These are phyloP conservation scores for Penicillium dipodomyicola DNA, from an alignment of 495 filamentous ascomycete species.

Conservation along the genomic window DNA sequence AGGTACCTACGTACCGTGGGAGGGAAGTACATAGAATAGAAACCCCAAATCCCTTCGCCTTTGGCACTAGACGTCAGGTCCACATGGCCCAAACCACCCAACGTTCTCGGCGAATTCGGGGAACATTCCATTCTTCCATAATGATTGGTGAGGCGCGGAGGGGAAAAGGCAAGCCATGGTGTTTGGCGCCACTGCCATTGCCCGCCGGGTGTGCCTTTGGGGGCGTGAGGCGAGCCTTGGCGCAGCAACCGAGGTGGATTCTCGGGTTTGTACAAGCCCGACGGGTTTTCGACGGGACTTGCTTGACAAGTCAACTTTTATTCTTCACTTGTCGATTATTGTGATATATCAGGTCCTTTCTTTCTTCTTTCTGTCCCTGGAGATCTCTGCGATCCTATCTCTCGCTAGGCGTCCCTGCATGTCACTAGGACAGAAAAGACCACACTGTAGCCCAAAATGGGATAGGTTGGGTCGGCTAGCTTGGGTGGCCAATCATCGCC, in stretches of 20 bases:
- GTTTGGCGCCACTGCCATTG: background rate
- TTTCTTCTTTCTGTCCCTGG: background rate
- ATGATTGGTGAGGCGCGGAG: conserved; percentile 1
- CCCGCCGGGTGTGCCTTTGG: conserved; percentile 3
- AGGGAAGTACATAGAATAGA: background rate
- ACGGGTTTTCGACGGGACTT: background rate
- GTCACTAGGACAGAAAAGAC: background rate
- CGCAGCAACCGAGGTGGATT: background rate
- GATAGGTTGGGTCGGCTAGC: background rate
- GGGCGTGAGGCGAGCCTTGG: conserved; percentile 6
- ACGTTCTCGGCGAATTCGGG: conserved; percentile 18
- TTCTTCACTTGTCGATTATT: background rate
- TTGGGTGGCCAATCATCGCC: background rate
- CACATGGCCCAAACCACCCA: conserved; percentile 20
- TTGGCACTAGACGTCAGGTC: conserved; percentile 26
- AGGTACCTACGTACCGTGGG: conserved; percentile 1
- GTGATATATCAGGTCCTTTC: background rate
- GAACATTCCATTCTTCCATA: conserved; percentile 1
- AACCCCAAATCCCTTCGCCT: background rate
- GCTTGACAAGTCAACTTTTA: background rate
- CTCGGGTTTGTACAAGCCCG: background rate
- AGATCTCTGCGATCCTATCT: conserved; percentile 5
- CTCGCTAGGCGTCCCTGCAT: conserved; percentile 7
- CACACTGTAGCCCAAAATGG: background rate
- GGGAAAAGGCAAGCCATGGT: conserved; percentile 2